Evolutionary conservation across 805 yeast genomes (phyloP).

Genomic region (Saturnispora silvae): DNA sequence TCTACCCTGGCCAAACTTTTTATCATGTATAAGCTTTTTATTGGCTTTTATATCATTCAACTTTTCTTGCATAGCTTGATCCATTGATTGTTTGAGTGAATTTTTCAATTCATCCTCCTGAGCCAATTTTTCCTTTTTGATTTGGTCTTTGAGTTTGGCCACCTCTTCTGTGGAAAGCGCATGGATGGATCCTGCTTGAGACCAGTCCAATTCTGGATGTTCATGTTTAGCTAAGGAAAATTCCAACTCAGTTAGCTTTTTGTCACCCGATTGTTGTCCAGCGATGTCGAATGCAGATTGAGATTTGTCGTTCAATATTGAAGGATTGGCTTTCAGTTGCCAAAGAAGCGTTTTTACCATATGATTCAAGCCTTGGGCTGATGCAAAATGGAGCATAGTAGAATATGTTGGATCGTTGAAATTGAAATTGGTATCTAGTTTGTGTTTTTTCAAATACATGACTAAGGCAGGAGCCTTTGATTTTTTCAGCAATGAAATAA

Average conservation of each 20-base stretch:
- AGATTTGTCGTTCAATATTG: conserved; percentile 38
- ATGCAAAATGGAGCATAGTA: conserved; percentile 68
- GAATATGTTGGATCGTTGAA: conserved; percentile 58
- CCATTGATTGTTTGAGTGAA: background rate
- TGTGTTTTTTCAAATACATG: conserved; percentile 48
- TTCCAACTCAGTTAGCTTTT: conserved; percentile 55
- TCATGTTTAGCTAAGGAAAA: conserved; percentile 52
- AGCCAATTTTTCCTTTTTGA: conserved; percentile 6
- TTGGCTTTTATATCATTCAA: background rate
- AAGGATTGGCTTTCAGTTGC: conserved; percentile 63
- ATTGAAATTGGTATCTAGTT: conserved; percentile 34
- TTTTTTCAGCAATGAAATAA: conserved; percentile 51
- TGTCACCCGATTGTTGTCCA: conserved; percentile 27
- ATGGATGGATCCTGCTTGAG: conserved; percentile 49
- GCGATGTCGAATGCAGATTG: conserved; percentile 65
- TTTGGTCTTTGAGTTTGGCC: conserved; percentile 22
- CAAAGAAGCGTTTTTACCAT: conserved; percentile 55
- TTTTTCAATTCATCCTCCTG: background rate
- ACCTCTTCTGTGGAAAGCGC: conserved; percentile 49
- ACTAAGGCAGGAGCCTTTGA: conserved; percentile 70
- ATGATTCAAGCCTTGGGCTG: conserved; percentile 54
- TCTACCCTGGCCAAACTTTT: conserved; percentile 29
- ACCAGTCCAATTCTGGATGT: conserved; percentile 32
- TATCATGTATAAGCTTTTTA: background rate
- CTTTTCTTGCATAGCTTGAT: background rate